These are phyloP conservation scores for Macrotyloma uniflorum DNA, from an alignment of 306 rosid species.

Conservation along the genomic window DNA sequence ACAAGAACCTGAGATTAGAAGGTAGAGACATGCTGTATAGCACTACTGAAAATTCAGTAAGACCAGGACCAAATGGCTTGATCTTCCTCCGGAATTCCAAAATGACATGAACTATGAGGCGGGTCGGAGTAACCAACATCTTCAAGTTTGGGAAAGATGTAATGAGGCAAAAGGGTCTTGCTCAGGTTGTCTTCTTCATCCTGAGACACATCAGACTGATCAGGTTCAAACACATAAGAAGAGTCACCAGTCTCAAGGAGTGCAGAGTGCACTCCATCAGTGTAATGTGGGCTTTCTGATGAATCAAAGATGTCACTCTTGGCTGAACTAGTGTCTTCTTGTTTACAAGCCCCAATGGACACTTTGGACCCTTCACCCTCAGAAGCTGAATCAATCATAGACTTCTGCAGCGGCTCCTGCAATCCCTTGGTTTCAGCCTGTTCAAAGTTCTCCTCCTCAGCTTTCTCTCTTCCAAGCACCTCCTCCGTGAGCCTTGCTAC, in stretches of 20 bases:
- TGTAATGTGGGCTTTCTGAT: conserved; percentile 61
- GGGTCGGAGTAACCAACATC: conserved; percentile 54
- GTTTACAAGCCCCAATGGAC: conserved; percentile 49
- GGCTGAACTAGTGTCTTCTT: conserved; percentile 58
- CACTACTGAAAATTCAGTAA: conserved; percentile 17
- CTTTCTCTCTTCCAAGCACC: conserved; percentile 44
- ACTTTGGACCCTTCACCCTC: conserved; percentile 59
- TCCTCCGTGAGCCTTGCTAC: conserved; percentile 52
- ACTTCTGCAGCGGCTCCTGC: conserved; percentile 38
- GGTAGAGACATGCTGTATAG: not conserved
- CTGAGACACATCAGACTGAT: conserved; percentile 33
- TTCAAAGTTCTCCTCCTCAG: conserved; percentile 15
- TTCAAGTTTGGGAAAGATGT: conserved; percentile 66
- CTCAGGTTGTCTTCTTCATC: conserved; percentile 65
- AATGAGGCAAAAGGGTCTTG: conserved; percentile 53
- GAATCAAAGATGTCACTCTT: conserved; percentile 72
- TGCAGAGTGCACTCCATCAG: not conserved
- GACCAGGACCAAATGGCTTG: conserved; percentile 71
- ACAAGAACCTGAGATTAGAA: not conserved
- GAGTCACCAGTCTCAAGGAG: not conserved
- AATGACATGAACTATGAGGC: not conserved
- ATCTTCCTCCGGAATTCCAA: conserved; percentile 5
- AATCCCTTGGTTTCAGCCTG: conserved; percentile 39
- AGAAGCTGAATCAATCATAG: conserved; percentile 40
- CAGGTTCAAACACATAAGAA: not conserved